Conservation (phyloP, 768 basidiomycete genomes). For the Kwoniella sp. region DNA sequence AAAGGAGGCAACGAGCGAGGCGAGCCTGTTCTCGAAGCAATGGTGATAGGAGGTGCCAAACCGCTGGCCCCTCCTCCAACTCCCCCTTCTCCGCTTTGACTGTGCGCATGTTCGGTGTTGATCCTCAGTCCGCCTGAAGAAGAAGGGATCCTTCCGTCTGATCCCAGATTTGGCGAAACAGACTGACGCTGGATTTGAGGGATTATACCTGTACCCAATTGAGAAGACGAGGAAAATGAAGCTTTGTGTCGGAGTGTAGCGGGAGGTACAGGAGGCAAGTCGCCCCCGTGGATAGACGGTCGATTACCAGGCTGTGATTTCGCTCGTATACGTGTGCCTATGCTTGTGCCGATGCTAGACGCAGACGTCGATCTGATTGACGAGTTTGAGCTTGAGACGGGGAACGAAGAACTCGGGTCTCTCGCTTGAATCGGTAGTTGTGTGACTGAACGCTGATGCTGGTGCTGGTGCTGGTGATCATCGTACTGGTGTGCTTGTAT, state of each 20-base stretch:
- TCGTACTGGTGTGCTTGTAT: neutral
- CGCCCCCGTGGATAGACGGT: slow-evolving; percentile 7
- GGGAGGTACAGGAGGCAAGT: slow-evolving; percentile 16
- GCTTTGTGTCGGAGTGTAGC: slow-evolving; percentile 15
- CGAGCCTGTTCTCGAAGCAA: slow-evolving; percentile 5
- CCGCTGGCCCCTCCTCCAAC: neutral
- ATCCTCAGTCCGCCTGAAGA: slow-evolving; percentile 9
- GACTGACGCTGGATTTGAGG: slow-evolving; percentile 7
- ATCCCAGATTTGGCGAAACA: neutral
- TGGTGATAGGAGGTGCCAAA: slow-evolving; percentile 20
- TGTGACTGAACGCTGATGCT: neutral
- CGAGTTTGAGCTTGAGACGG: slow-evolving; percentile 10
- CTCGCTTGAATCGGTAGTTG: neutral
- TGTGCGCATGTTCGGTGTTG: slow-evolving; percentile 4
- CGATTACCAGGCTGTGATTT: slow-evolving; percentile 29
- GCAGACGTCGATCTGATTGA: slow-evolving; percentile 14
- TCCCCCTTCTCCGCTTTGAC: no score
- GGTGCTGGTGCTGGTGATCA: neutral
- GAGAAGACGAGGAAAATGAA: slow-evolving; percentile 23
- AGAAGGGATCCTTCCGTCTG: neutral
- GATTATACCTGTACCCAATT: slow-evolving; percentile 6
- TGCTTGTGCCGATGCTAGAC: slow-evolving; percentile 9
- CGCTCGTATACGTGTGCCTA: slow-evolving; percentile 18
- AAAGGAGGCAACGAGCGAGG: slow-evolving; percentile 27
- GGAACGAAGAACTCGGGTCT: slow-evolving; percentile 1